Conservation (phyloP, 495 filamentous ascomycete genomes). For the Aspergillus sclerotiicarbonarius region DNA sequence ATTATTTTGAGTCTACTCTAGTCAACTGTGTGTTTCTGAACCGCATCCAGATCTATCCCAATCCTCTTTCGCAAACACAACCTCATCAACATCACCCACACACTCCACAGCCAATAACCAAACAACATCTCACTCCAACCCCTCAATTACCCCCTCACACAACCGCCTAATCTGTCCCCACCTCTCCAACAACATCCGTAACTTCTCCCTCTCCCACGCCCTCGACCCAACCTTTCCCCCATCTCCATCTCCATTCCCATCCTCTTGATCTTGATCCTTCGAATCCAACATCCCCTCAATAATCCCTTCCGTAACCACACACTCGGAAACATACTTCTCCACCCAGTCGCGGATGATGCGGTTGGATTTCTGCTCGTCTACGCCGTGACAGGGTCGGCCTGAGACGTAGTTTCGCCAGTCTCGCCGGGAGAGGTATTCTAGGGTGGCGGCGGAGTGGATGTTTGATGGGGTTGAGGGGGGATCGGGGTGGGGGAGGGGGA, state of each 20-base stretch:
- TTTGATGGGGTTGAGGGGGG: constrained; percentile 46
- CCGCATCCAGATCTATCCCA: background rate
- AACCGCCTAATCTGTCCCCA: background rate
- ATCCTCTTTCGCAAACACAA: background rate
- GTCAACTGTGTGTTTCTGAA: background rate
- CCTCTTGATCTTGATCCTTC: too few relatives aligned
- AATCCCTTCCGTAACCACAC: constrained; percentile 22
- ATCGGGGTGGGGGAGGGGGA: constrained; percentile 32
- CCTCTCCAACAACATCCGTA: constrained; percentile 2
- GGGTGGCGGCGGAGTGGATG: constrained; percentile 57
- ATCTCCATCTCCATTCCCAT: background rate
- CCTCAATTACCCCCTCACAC: constrained; percentile 1
- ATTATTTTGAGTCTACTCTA: background rate
- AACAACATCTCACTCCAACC: background rate
- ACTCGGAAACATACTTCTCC: constrained; percentile 21
- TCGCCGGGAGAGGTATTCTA: constrained; percentile 28
- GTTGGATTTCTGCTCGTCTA: constrained; percentile 17
- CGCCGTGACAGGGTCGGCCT: constrained; percentile 21
- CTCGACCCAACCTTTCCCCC: background rate
- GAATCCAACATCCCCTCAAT: constrained; percentile 7
- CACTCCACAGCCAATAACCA: background rate
- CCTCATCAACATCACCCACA: background rate
- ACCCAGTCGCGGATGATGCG: constrained; percentile 26
- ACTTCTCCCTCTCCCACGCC: constrained; percentile 1
- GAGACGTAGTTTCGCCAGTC: constrained; percentile 32